Evolutionary conservation across 1,284 basidiomycete genomes (phyloP).

Genomic region (Cryptococcus sp.): DNA sequence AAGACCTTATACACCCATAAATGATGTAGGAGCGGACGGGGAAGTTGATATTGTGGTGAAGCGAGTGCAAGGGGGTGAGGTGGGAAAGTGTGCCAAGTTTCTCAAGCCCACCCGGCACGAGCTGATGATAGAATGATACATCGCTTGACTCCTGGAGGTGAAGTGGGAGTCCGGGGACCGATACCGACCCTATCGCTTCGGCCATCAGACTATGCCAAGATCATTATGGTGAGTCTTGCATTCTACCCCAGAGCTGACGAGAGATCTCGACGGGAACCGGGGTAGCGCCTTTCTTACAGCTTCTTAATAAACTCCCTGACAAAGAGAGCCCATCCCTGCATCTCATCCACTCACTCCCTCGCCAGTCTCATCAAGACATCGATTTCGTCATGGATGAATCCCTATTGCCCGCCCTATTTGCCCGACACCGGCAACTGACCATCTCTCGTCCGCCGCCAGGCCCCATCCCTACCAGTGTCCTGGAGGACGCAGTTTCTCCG

Average conservation of each 20-base stretch:
- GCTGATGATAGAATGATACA: conserved; percentile 32
- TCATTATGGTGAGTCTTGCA: conserved; percentile 36
- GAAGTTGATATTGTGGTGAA: conserved; percentile 41
- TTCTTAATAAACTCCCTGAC: conserved; percentile 28
- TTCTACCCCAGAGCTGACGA: conserved; percentile 2
- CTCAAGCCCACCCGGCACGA: neutral
- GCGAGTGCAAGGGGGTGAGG: conserved; percentile 44
- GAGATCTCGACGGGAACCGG: conserved; percentile 47
- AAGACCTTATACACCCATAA: conserved; percentile 45
- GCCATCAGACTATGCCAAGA: conserved; percentile 30
- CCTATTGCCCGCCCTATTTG: too few relatives aligned
- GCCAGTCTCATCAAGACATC: neutral
- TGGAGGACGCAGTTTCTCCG: conserved; percentile 8
- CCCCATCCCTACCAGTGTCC: neutral
- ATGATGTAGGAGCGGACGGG: conserved; percentile 34
- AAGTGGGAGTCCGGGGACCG: conserved; percentile 42
- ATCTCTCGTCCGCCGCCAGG: conserved; percentile 12
- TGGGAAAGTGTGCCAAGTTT: conserved; percentile 39
- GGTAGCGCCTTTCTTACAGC: conserved; percentile 46
- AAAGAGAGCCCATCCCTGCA: neutral
- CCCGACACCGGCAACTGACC: too few relatives aligned
- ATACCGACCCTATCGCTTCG: conserved; percentile 37
- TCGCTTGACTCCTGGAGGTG: conserved; percentile 27
- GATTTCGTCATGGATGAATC: neutral
- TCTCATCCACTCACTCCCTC: conserved; percentile 23